These are phyloP conservation scores for Entomortierella parvispora DNA, from an alignment of 192 early-diverging fungal species.

Conservation along the genomic window DNA sequence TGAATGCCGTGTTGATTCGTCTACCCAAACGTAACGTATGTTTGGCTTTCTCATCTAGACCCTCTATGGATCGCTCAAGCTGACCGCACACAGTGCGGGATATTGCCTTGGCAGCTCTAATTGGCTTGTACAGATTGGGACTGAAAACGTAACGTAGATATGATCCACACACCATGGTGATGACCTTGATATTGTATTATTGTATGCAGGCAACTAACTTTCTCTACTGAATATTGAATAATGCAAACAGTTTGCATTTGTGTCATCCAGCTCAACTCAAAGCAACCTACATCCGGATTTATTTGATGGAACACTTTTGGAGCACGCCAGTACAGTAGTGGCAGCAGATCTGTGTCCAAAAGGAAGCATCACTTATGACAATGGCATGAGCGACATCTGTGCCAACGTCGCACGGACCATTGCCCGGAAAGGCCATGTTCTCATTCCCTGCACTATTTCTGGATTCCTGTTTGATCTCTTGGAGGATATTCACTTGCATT, in stretches of 20 bases:
- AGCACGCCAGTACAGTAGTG: conserved; percentile 54
- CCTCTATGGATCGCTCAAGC: conserved; percentile 49
- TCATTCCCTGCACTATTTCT: conserved; percentile 73
- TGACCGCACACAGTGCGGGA: conserved; percentile 77
- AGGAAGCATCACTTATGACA: conserved; percentile 45
- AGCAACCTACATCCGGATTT: conserved; percentile 58
- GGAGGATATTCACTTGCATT: conserved; percentile 63
- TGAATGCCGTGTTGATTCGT: no score
- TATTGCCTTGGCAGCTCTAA: conserved; percentile 79
- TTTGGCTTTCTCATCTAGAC: conserved; percentile 18
- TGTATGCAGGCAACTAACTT: no score
- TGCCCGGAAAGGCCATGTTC: conserved; percentile 66
- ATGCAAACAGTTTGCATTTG: no score
- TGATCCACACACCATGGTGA: background rate
- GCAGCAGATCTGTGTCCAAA: conserved; percentile 53
- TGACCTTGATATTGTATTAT: no score
- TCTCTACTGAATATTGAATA: no score
- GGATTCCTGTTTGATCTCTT: conserved; percentile 84
- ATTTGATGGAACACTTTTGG: conserved; percentile 56
- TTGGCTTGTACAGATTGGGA: conserved; percentile 75
- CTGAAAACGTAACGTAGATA: conserved; percentile 55
- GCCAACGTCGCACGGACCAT: conserved; percentile 43
- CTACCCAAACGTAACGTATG: no score
- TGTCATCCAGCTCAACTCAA: conserved; percentile 59
- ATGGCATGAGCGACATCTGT: conserved; percentile 49